Percentiles rank a stretch among this genome's conserved stretches.
Evolutionary conservation across 805 yeast species (phyloP).

Genomic region (Pichia nakasei): DNA sequence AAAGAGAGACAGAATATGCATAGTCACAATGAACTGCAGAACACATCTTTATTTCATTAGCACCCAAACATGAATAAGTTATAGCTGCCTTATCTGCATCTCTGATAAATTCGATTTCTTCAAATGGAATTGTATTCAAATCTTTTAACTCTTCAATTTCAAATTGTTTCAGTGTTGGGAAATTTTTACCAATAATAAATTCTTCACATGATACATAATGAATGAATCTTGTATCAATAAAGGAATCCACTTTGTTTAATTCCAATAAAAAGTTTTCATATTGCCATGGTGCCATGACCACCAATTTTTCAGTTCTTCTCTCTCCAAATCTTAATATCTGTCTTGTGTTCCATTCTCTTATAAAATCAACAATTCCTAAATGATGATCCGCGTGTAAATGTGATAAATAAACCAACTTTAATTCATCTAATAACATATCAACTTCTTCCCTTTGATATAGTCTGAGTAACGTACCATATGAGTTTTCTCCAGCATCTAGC

Average conservation of each 20-base stretch:
- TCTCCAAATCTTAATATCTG: constrained; percentile 30
- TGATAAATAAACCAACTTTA: constrained; percentile 61
- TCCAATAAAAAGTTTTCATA: constrained; percentile 59
- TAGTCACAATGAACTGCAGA: constrained; percentile 78
- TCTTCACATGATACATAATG: constrained; percentile 25
- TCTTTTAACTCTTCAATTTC: constrained; percentile 20
- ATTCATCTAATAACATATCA: constrained; percentile 42
- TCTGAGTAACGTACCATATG: constrained; percentile 64
- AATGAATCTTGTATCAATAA: constrained; percentile 13
- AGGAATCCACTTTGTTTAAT: constrained; percentile 34
- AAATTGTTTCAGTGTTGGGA: constrained; percentile 17
- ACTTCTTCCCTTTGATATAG: constrained; percentile 42
- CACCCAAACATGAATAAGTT: constrained; percentile 34
- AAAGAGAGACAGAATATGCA: constrained; percentile 62
- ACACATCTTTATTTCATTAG: constrained; percentile 46
- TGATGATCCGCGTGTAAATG: constrained; percentile 98
- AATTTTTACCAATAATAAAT: constrained; percentile 16
- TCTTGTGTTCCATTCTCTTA: constrained; percentile 53
- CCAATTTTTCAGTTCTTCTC: constrained; percentile 30
- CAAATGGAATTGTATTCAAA: constrained; percentile 9
- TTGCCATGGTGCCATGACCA: constrained; percentile 68
- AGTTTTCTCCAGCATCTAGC: constrained; percentile 94
- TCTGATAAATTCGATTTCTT: constrained; percentile 6
- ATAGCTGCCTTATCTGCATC: constrained; percentile 6
- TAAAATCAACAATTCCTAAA: constrained; percentile 65